Base-by-base conservation (phyloP, 2,329 filamentous ascomycete genomes). In the Talaromyces islandicus region DNA sequence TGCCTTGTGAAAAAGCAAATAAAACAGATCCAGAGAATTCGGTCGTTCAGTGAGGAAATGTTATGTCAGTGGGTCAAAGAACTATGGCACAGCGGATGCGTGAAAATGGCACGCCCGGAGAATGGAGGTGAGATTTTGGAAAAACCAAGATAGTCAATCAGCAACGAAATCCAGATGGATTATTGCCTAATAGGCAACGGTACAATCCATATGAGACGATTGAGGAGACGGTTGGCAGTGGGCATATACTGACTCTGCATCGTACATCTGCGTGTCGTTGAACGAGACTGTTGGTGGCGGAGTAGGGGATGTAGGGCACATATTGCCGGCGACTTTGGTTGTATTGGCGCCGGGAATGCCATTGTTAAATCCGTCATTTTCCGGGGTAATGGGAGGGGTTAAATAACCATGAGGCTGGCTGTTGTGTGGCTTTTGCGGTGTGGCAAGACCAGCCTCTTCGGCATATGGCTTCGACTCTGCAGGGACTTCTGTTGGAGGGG, bases 321-420 rank as follows among this genome's bases (percentile, higher is more conserved):
- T 70, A 38, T 64, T 60, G 46, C 65, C 63, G 32, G 69, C 58
- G 6, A 66, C 65, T 52, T 73, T 74, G 57, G 70, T 73, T 43
- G 70, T 65, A 65, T 73, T 73, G 27, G 51, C 50, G 41, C 35
- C 54, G 29, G 50, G 25, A 35, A 50, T 35, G 48, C 69, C 68
- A 64, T 71, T 71, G 53, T 69, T 69, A 60, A 76, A 78, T 5
- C 69, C 75, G 55, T 74, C 75, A 51, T 76, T 77, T 59, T 78
- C 76, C 7, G 77, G 77, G 0, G 77, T 80, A 61, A 79, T 78
- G 17, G 77, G 77, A 30, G 77, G 77, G n/a, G 77, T 80, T 57
- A 78, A 73, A 60, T 79, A 78, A 19, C 77, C 77, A 63, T 78
- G 70, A 9, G 72, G 69, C 66, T 74, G 68, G 56, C 65, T 64